Evolutionary conservation across 768 basidiomycete genomes (phyloP).

Genomic region (Lentinula edodes): DNA sequence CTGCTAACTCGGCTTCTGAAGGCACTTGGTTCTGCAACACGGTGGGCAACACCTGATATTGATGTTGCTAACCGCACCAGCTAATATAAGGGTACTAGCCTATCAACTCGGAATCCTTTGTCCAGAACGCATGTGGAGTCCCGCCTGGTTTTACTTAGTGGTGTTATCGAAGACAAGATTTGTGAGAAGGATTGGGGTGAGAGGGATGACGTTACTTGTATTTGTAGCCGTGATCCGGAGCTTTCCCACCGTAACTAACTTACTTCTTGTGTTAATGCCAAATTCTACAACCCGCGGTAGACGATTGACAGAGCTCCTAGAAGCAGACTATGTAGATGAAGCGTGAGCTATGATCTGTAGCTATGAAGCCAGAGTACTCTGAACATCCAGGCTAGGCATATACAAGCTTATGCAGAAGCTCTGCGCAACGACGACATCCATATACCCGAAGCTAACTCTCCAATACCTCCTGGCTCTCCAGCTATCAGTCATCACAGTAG

Average conservation of each 20-base stretch:
- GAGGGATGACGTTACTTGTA: too few relatives aligned
- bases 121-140: not conserved
- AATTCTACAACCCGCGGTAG: not conserved
- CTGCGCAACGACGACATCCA: constrained; percentile 54
- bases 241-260: too few relatives aligned
- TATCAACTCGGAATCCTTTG: not conserved
- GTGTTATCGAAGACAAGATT: too few relatives aligned
- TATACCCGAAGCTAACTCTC: constrained; percentile 30
- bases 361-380: not conserved
- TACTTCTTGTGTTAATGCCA: not conserved
- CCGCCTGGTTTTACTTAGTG: not conserved
- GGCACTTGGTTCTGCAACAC: not conserved
- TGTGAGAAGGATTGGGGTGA: too few relatives aligned
- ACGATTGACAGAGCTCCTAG: constrained; percentile 25
- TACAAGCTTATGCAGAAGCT: constrained; percentile 75
- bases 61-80: not conserved
- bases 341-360: constrained; percentile 38
- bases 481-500: constrained; percentile 21
- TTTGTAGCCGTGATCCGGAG: too few relatives aligned
- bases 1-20: not conserved
- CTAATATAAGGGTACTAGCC: not conserved
- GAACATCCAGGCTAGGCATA: constrained; percentile 29
- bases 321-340: constrained; percentile 64
- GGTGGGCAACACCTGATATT: not conserved
- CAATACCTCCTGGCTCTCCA: constrained; percentile 35